Evolutionary conservation across 164 flowering plant genomes (phyloP), one percentile per base, ranked within the genome.

Genomic region (Piper longum): DNA sequence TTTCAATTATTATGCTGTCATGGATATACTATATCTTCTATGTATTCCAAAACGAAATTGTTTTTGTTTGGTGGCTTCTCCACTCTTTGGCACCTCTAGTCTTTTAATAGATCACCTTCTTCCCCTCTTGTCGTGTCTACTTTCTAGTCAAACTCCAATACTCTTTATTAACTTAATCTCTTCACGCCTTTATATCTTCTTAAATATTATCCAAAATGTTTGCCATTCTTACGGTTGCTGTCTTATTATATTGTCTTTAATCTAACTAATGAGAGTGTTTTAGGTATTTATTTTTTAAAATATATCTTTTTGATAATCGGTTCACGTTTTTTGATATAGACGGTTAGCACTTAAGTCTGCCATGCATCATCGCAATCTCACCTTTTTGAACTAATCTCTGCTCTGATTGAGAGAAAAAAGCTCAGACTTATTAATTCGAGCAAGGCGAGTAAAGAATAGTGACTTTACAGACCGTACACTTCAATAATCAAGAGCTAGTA

Each of bases 381-480:
- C 44, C 71, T 70, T 74, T 74, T 64, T 65, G 1, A 74, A 71
- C 77, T 67, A 67, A 67, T 45, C 71, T 43, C 62, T 65, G 64
- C 57, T 63, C 69, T 67, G 70, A 66, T 61, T 67, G 64, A 54
- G 62, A 65, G 62, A 19, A 54, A 59, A 74, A 74, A 59, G 69
- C 69, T 67, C 13, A 61, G 16, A 44, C 4, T 66, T 56, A 60
- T 39, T n/a, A 44, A 13, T 52, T 40, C 48, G 17, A 36, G 19
- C 41, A 59, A 59, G 67, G 19, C 39, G 65, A 40, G 54, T 70
- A 74, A 71, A 63, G 64, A 66, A 41, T 51, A 65, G 43, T 57
- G 57, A 74, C 71, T 68, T 74, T 56, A 26, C n/a, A 41, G 17
- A 16, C 55, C 41, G 58, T 26, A 57, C 63, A 57, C 62, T 14